Base-by-base conservation (phyloP, 202 grass and related monocot genomes). In the Elaeis oleifera region DNA sequence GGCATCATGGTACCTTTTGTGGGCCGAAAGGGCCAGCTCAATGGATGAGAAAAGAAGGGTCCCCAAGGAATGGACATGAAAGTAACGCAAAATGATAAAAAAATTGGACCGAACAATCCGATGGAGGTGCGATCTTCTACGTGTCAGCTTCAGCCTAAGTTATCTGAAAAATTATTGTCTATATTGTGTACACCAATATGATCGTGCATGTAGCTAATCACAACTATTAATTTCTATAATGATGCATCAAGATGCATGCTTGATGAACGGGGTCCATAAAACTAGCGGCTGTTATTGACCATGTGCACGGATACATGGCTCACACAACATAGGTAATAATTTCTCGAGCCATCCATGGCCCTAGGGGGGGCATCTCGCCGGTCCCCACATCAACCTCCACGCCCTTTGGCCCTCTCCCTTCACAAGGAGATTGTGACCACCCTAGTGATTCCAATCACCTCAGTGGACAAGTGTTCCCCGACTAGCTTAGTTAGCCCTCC, bases 41-140 rank as follows among this genome's bases (percentile, higher is more conserved):
- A 23, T 56, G 54, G 54, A 13, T 8, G 9, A 0, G 2, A 0
- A 44, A 44, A 44, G 36, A 24, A 52, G 15, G 6, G 28, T 56
- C 20, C 0, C 16, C 28, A n/a, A 56, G 32, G 59, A 73, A 63
- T 63, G 11, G 70, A 73, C 50, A 48, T 63, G 59, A 73, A 73
- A 63, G 20, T 4, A 49, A 73, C 27, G n/a, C n/a, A 18, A 39
- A 63, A 49, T 73, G 50, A 63, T 63, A 62, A 22, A 22, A 23
- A 14, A 56, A 63, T 54, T 1, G 49, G 0, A 9, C 17, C 15
- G 4, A 24, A 18, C 21, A 14, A 9, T 3, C 16, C 50, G 7
- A 4, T 1, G 63, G 62, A 16, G 15, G 19, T 16, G 22, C 8
- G 23, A 7, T 5, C 36, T 18, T 36, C n/a, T 18, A 55, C 27